Evolutionary conservation across 805 yeast genomes (phyloP).

Genomic region (Cyberlindnera galapagoensis): DNA sequence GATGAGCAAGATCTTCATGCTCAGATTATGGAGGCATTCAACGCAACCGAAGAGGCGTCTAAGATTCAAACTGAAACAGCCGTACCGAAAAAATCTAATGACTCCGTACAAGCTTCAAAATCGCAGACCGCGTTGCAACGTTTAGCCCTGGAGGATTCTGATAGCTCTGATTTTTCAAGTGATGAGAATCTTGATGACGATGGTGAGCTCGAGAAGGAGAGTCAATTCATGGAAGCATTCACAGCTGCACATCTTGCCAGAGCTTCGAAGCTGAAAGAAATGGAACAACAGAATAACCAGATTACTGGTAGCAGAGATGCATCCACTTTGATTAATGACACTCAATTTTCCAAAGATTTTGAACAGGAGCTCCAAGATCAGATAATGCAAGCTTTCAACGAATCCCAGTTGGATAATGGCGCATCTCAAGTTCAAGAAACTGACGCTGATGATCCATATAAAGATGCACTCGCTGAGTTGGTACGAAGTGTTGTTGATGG

Average conservation of each 20-base stretch:
- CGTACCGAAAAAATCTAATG: too few species aligned
- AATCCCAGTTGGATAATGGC: conserved; percentile 2
- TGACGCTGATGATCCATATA: conserved; percentile 30
- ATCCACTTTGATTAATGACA: too few species aligned
- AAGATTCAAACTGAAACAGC: not conserved
- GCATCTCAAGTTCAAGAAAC: not conserved
- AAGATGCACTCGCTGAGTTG: conserved; percentile 49
- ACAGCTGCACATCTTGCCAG: conserved; percentile 9
- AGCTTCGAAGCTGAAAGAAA: conserved; percentile 9
- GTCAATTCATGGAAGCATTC: conserved; percentile 21
- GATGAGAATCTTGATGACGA: conserved; percentile 9
- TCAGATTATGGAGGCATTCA: conserved; percentile 18
- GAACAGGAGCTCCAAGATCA: conserved; percentile 19
- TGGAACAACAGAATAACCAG: conserved; percentile 8
- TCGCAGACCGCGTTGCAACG: too few species aligned
- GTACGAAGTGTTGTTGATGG: conserved; percentile 49
- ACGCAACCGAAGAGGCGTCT: conserved; percentile 2
- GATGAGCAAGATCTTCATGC: conserved; percentile 17
- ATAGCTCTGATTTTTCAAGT: too few species aligned
- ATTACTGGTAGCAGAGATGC: too few species aligned
- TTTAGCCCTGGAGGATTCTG: too few species aligned
- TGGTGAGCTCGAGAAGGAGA: conserved; percentile 18
- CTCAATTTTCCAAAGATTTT: conserved; percentile 8
- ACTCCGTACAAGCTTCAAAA: too few species aligned
- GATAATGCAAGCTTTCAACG: conserved; percentile 18